A percentile compares a stretch with the other conserved stretches of the same genome.
Conservation (phyloP, 2,329 filamentous ascomycete species). For the Diaporthe nobilis region DNA sequence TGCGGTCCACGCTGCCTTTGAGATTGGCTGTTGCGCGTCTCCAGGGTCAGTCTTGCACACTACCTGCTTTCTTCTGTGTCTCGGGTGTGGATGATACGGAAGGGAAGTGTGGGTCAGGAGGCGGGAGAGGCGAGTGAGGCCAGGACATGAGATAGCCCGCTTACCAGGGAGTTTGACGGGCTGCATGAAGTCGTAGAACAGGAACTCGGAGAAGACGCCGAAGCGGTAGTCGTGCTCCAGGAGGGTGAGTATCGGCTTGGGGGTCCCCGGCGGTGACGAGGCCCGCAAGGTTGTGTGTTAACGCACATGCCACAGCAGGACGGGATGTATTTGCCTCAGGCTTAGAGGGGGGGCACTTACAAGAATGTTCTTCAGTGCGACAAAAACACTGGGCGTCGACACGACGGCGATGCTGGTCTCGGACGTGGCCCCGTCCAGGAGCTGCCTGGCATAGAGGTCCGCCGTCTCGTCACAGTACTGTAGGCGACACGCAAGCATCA, state of each 20-base stretch:
- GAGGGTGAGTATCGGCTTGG: slow-evolving; percentile 72
- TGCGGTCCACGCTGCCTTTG: slow-evolving; percentile 75
- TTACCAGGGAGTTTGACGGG: slow-evolving; percentile 75
- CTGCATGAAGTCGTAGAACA: slow-evolving; percentile 80
- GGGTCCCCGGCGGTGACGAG: slow-evolving; percentile 40
- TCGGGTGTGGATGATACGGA: not conserved
- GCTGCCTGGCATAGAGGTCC: slow-evolving; percentile 70
- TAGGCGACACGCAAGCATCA: not conserved
- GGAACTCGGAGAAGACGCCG: slow-evolving; percentile 79
- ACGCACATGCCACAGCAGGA: slow-evolving; percentile 18
- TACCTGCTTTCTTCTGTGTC: not conserved
- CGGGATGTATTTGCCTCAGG: slow-evolving; percentile 22
- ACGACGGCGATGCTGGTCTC: slow-evolving; percentile 76
- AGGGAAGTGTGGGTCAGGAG: not conserved
- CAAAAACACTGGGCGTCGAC: slow-evolving; percentile 82
- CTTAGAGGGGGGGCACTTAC: slow-evolving; percentile 55
- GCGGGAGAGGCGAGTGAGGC: not conserved
- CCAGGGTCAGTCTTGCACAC: not conserved
- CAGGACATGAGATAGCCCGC: not conserved
- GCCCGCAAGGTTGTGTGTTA: slow-evolving; percentile 31
- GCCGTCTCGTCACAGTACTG: slow-evolving; percentile 83
- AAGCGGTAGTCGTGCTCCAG: slow-evolving; percentile 84
- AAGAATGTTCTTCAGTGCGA: slow-evolving; percentile 80
- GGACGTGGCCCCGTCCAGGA: slow-evolving; percentile 72
- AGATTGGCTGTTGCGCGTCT: slow-evolving; percentile 59